A percentile compares a stretch with the other conserved stretches of the same genome.
Conservation (phyloP, 371 early-diverging fungal species). For the Rhizomucor pusillus region DNA sequence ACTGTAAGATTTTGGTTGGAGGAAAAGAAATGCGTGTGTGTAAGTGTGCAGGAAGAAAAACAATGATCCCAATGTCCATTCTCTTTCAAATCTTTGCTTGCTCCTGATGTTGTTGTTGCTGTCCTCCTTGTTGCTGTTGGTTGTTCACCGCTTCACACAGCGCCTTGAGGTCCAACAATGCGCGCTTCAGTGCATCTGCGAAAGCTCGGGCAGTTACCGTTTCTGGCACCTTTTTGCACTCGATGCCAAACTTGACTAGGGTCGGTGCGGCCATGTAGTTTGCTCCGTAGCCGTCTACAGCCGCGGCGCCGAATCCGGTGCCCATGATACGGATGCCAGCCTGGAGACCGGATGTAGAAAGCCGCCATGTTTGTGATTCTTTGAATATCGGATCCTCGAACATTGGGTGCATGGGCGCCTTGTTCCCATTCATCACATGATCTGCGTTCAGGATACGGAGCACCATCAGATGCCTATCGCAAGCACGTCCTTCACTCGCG, state of each 20-base stretch:
- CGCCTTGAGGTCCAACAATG: conserved; percentile 53
- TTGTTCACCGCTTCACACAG: conserved; percentile 38
- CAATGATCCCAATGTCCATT: too few species aligned
- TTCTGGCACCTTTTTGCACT: conserved; percentile 62
- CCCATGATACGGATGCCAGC: conserved; percentile 70
- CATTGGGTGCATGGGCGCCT: conserved; percentile 51
- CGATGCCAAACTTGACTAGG: conserved; percentile 77
- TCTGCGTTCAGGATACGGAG: conserved; percentile 56
- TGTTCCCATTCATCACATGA: conserved; percentile 22
- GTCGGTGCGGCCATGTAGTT: conserved; percentile 78
- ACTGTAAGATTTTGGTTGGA: too few species aligned
- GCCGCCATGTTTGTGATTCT: conserved; percentile 60
- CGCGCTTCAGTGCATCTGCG: conserved; percentile 37
- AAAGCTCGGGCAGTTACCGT: conserved; percentile 49
- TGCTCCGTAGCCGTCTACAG: conserved; percentile 83
- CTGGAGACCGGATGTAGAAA: conserved; percentile 79
- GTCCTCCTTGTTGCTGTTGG: too few species aligned
- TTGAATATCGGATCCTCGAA: conserved; percentile 75
- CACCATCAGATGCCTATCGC: conserved; percentile 85
- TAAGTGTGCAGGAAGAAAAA: too few species aligned
- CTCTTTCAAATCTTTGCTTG: background rate
- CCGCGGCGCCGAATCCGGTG: conserved; percentile 80
- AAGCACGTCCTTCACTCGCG: conserved; percentile 75
- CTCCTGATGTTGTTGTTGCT: background rate
- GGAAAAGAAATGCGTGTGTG: too few species aligned